Conservation (phyloP, 495 filamentous ascomycete genomes). For the Podospora tetraspora region DNA sequence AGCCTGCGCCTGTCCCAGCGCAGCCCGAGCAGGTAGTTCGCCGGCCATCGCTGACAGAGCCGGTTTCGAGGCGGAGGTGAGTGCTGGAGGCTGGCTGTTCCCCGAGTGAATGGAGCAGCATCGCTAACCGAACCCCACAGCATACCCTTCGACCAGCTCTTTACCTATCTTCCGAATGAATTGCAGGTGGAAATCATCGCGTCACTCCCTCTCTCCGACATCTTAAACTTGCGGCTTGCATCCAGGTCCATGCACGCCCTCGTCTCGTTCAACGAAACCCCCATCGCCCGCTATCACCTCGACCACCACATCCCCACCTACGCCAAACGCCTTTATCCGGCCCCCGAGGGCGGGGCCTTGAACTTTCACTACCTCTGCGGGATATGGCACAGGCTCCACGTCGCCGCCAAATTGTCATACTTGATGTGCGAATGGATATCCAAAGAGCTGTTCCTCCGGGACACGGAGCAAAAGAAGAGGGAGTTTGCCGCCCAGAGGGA, state of each 20-base stretch:
- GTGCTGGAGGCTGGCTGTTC: neutral
- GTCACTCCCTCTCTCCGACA: conserved; percentile 48
- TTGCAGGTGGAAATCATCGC: conserved; percentile 53
- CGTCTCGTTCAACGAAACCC: conserved; percentile 51
- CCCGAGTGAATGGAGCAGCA: neutral
- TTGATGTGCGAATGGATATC: conserved; percentile 52
- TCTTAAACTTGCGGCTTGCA: conserved; percentile 47
- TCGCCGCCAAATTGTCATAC: conserved; percentile 49
- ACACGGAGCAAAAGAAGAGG: conserved; percentile 40
- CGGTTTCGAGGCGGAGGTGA: conserved; percentile 20
- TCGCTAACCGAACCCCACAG: conserved; percentile 20
- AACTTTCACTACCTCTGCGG: conserved; percentile 54
- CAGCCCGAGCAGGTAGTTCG: conserved; percentile 15
- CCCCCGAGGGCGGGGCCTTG: conserved; percentile 36
- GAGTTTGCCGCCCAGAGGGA: conserved; percentile 51
- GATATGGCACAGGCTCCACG: conserved; percentile 54
- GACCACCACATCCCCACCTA: conserved; percentile 48
- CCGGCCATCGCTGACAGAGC: conserved; percentile 21
- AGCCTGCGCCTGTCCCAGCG: conserved; percentile 5
- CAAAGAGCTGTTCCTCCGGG: conserved; percentile 51
- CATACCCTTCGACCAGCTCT: conserved; percentile 45
- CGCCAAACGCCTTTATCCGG: conserved; percentile 48
- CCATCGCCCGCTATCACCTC: conserved; percentile 53
- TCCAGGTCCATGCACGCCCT: conserved; percentile 50
- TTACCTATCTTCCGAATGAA: conserved; percentile 48